These are phyloP conservation scores for Symbiodinium natans DNA, from an alignment of 73 alveolate species.

Conservation along the genomic window DNA sequence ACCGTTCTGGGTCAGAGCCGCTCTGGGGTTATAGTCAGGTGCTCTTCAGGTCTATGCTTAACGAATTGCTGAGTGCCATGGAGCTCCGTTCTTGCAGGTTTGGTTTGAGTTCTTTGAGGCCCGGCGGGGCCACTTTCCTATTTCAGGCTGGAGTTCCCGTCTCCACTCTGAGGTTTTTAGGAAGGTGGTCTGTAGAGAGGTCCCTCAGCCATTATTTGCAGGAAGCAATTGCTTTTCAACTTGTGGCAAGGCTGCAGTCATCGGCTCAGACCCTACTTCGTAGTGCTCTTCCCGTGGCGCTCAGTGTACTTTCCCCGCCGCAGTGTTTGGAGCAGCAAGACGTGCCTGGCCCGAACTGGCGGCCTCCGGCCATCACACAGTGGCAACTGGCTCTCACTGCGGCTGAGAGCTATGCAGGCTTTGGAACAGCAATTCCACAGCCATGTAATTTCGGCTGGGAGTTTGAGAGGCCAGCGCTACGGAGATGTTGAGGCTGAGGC, in stretches of 20 bases:
- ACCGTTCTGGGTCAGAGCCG: neutral
- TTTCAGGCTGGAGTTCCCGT: neutral
- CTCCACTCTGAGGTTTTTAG: neutral
- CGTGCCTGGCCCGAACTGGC: neutral
- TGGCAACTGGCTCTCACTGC: neutral
- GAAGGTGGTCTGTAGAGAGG: slow-evolving; percentile 6
- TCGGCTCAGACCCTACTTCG: neutral
- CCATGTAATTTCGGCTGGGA: neutral
- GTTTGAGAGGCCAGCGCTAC: neutral
- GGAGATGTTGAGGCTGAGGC: neutral
- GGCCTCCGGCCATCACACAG: neutral
- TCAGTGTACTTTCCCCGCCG: neutral
- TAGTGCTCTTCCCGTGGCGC: neutral
- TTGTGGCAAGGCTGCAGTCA: neutral
- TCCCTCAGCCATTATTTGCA: slow-evolving; percentile 18
- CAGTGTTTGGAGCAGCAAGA: neutral
- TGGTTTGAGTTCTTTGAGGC: neutral
- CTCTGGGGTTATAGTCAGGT: neutral
- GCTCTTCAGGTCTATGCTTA: neutral
- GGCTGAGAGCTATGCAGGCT: neutral
- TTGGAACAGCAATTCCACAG: neutral
- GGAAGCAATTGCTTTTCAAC: neutral
- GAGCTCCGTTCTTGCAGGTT: neutral
- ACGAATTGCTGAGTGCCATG: neutral
- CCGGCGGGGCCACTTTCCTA: slow-evolving; percentile 9